These are phyloP conservation scores for Cylindrodendrum hubeiense DNA, from an alignment of 2,329 filamentous ascomycete genomes.

Conservation along the genomic window DNA sequence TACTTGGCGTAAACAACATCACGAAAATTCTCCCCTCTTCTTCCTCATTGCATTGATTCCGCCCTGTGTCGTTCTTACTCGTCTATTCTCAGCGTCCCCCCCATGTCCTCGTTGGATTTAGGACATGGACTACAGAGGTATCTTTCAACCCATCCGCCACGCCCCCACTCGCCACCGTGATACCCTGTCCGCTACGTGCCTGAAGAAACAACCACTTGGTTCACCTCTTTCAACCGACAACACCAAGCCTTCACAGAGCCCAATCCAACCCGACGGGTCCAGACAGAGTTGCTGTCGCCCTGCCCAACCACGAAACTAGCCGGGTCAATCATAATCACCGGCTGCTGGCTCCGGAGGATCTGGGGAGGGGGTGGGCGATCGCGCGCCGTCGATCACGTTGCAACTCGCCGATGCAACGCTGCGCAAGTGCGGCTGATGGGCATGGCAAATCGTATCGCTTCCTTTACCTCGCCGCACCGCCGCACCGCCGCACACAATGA, in stretches of 20 bases:
- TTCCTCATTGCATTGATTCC: not conserved
- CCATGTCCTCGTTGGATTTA: not conserved
- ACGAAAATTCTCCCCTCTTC: not conserved
- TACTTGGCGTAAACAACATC: not conserved
- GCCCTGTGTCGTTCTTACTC: not conserved
- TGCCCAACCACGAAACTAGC: constrained; percentile 11
- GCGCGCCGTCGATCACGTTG: constrained; percentile 42
- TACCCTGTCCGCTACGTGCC: not conserved
- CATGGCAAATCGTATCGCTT: constrained; percentile 19
- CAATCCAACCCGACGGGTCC: constrained; percentile 16
- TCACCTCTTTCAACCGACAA: not conserved
- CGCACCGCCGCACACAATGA: constrained; percentile 6
- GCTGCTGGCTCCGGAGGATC: constrained; percentile 9
- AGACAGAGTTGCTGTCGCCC: constrained; percentile 10
- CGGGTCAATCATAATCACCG: constrained; percentile 7
- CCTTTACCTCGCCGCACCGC: not conserved
- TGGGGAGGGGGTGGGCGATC: constrained; percentile 19
- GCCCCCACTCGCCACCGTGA: constrained; percentile 9
- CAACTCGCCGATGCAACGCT: constrained; percentile 38
- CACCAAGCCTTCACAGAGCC: constrained; percentile 14
- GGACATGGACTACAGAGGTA: not conserved
- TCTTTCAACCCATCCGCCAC: not conserved
- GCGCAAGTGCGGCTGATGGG: constrained; percentile 37
- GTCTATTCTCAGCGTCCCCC: not conserved
- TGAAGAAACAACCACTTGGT: not conserved